Base-by-base conservation (phyloP, 129 eudicot genomes). In the Heracleum sosnowskyi region DNA sequence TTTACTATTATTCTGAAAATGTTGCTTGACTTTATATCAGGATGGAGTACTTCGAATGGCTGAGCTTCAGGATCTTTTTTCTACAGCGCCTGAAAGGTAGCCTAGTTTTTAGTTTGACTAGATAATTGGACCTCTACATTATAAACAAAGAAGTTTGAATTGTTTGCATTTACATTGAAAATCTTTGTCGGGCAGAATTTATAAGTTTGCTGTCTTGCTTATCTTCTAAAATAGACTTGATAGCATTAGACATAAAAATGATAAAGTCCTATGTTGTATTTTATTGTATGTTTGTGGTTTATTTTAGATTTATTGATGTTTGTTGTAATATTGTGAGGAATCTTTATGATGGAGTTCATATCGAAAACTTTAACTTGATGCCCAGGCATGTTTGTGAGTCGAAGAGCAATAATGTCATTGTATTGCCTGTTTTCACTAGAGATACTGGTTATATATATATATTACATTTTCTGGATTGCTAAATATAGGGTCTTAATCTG, bases 31-130 rank as follows among this genome's bases (percentile, higher is more conserved):
- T 33, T 68, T 33, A 24, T 73, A 49, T 83, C 87, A 95, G 98
- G 97, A 90, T 87, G 94, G 96, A 40, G 90, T 97, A 68, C 91
- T 95, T 77, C 83, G 87, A 55, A 78, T 87, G 78, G 78, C 57
- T 78, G 97, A 95, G 78, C 89, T 95, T 77, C 96, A 90, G 78
- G 98, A 90, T 78, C 79, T 91, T 60, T 95, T 95, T 76, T 95
- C 98, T 73, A 95, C 98, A 64, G 96, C 97, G 78, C 97, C 98
- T 66, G 94, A 95, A 76, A 91, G 96, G 98, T 95, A 88, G 73
- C 70, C 28, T 53, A 11, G 60, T 74, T 42, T 79, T 80, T 53
- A 11, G 35, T 28, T 60, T 62, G 29, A 16, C 35, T 68, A 33
- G 11, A 34, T 62, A 62, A 68, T 34, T 68, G 22, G 4, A 33